phyloP scores from a whole-genome alignment of 2,329 filamentous ascomycete genomes.

The Xylaria sp. region DNA sequence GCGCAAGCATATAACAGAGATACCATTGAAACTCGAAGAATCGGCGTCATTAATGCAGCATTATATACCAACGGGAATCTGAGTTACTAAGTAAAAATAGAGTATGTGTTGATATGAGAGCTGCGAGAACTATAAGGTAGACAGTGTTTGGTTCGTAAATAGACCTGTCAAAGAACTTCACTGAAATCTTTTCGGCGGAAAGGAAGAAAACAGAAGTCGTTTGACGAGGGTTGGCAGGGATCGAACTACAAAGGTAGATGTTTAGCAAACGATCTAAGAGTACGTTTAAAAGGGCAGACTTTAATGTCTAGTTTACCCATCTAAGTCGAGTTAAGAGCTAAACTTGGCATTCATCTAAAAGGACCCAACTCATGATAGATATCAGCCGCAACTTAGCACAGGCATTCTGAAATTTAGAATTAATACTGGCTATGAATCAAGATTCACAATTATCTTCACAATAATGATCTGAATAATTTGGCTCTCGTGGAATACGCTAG shows the following conservation, averaged over 20 bases:
- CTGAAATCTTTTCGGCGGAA: no score
- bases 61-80: no score
- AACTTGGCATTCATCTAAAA: neutral
- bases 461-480: neutral
- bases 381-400: neutral
- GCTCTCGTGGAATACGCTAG: neutral
- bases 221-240: neutral
- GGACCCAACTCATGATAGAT: neutral
- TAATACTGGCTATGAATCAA: neutral
- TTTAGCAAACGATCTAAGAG: neutral
- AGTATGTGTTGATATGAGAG: no score
- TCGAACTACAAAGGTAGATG: neutral
- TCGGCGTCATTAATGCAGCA: no score
- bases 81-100: no score
- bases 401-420: neutral
- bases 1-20: neutral
- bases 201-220: no score
- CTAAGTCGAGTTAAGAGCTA: neutral
- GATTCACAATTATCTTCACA: neutral
- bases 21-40: neutral
- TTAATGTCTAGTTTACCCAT: neutral
- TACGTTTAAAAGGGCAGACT: neutral
- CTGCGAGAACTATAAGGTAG: no score
- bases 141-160: no score
- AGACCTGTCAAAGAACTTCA: no score